Evolutionary conservation across 192 early-diverging fungal genomes (phyloP), one percentile per base, ranked within the genome.

Genomic region (Backusella tuberculispora): DNA sequence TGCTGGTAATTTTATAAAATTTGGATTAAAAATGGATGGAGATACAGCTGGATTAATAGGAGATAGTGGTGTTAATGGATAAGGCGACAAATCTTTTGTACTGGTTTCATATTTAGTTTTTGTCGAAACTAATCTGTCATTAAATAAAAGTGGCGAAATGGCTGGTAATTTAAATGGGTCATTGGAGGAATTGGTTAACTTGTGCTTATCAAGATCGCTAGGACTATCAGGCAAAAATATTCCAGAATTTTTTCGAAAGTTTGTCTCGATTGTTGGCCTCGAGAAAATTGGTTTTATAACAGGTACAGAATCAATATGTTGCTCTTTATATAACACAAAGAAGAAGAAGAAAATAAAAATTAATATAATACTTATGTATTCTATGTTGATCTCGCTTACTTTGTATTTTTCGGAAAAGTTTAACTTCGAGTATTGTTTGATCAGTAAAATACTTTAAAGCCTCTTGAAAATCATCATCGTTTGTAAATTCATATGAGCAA

Each of bases 401-500:
- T 10, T 66, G 38, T 41, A 0, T 19, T 66, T 43, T 21, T 43
- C 66, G 66, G 5, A 67, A 43, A 5, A 67, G 38, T 41, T 67
- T 67, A 42, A 67, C 19, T 42, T 67, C 66, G 12, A 67, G 66
- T 67, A 19, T 42, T 21, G 37, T 19, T 67, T 67, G 17, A 67
- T 67, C 66, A 43, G n/a, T 43, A 43, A 67, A 43, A 15, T 6
- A 43, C 3, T 67, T 43, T 7, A 67, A 67, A 13, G 38, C 66
- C 37, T 67, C 13, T 67, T 43, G 41, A 43, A 67, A 67, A 5
- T 41, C 66, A 4, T 24, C 19, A 67, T 67, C 66, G 12, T 67
- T 21, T 21, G 17, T 43, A 43, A 67, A 24, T 17, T 67, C 12
- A 41, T 67, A 67, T 42, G 37, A 43, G 19, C 37, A 43, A 41